Base-by-base conservation (phyloP, 1,284 basidiomycete genomes). In the Coniferiporia sulphurascens region DNA sequence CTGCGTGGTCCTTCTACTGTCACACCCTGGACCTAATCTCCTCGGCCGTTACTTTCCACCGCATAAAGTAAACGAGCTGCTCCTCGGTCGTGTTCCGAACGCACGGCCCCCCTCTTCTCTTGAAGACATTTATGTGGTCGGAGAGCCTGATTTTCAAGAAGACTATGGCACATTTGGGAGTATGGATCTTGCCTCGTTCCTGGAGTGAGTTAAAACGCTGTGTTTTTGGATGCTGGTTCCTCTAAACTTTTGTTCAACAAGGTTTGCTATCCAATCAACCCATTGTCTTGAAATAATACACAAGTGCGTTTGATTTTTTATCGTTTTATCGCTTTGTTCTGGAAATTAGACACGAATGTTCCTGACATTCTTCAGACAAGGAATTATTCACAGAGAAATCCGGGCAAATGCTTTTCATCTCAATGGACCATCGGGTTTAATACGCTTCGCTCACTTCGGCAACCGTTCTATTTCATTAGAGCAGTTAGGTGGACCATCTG, bases 381-480 rank as follows among this genome's bases (percentile, higher is more conserved):
- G 84, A 22, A 70, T 84, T 43, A 78, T 84, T 19, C 86, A 89
- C 69, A 78, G 86, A 58, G 86, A 89, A 81, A 85, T 89, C 43
- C 83, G 86, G 34, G 85, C 85, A 4, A 88, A 88, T 66, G 85
- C 86, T 0, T 88, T 87, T 67, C 86, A 88, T 69, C 73, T 86
- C 22, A 87, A 86, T 65, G 77, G 83, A 2, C 82, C 86, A 68
- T 83, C 84, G 45, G 84, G 84, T 13, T 74, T 82, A 35, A 86
- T 88, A 22, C 80, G 85, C 1, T 74, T 87, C 55, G 84, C 86
- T 19, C 86, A 89, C 66, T 87, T 86, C 63, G 85, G 86, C n/a
- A 88, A 89, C 69, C 80, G 86, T n/a, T 82, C 85, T 2, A 76
- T 87, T 17, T 87, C 86, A 12, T 70, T 88, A 13, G 86, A 88